These are phyloP conservation scores for Magnolia sinica DNA, from an alignment of 164 flowering plant genomes.

Conservation along the genomic window DNA sequence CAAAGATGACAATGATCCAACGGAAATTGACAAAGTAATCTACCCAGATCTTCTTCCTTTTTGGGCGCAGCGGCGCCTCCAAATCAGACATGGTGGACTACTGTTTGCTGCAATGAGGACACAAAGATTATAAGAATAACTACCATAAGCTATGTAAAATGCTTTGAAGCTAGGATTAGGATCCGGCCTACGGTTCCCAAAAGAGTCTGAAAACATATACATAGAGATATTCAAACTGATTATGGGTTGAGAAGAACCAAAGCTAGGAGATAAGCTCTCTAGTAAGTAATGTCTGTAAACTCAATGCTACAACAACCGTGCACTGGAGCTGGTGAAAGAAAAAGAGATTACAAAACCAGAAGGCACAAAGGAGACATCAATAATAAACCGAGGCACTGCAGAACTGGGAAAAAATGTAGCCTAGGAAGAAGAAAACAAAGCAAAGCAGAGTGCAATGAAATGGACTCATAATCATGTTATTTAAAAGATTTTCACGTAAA, in stretches of 20 bases:
- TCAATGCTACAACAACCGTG: neutral
- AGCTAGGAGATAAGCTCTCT: neutral
- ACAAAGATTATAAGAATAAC: neutral
- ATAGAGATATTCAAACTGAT: neutral
- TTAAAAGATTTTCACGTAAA: neutral
- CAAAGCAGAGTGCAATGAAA: too few relatives aligned
- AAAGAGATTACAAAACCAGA: neutral
- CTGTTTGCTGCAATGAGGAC: neutral
- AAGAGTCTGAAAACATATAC: neutral
- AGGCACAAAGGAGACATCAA: neutral
- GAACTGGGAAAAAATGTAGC: too few relatives aligned
- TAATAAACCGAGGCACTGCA: too few relatives aligned
- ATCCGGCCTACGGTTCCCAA: neutral
- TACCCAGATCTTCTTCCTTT: conserved; percentile 92
- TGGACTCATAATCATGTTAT: neutral
- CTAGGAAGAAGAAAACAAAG: too few relatives aligned
- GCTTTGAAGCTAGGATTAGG: neutral
- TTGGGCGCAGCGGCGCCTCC: conserved; percentile 84
- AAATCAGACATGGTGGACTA: conserved; percentile 68
- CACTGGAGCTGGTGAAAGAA: neutral
- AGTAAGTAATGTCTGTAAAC: neutral
- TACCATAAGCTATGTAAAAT: neutral
- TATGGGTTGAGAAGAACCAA: neutral
- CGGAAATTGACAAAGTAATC: conserved; percentile 85
- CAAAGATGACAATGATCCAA: conserved; percentile 91